Evolutionary conservation across 140 eudicot species (phyloP).

Genomic region (Erigeron philadelphicus): DNA sequence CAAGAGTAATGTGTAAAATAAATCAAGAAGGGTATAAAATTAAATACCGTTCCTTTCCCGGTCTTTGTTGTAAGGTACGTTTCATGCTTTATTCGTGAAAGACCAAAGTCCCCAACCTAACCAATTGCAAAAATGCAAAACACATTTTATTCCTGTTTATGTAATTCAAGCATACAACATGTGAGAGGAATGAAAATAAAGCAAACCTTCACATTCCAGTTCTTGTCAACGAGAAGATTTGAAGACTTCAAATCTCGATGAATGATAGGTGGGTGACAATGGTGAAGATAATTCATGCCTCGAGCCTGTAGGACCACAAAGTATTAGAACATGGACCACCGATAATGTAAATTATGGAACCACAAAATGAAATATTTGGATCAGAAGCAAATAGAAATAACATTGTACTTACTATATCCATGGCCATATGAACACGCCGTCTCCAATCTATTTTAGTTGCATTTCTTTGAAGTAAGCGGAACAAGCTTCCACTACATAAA

Average conservation of each 20-base stretch:
- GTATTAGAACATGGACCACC: neutral
- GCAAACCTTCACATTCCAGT: slow-evolving; percentile 87
- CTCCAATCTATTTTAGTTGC: slow-evolving; percentile 72
- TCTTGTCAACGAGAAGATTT: slow-evolving; percentile 91
- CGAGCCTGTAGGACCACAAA: slow-evolving; percentile 54
- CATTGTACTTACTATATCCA: slow-evolving; percentile 68
- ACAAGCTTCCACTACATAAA: slow-evolving; percentile 80
- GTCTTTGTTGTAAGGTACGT: slow-evolving; percentile 74
- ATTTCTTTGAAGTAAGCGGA: slow-evolving; percentile 66
- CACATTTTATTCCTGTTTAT: neutral
- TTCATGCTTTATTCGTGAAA: slow-evolving; percentile 85
- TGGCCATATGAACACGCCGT: slow-evolving; percentile 88
- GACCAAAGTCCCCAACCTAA: slow-evolving; percentile 97
- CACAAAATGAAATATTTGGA: slow-evolving; percentile 1
- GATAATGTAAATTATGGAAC: neutral
- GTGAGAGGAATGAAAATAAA: slow-evolving; percentile 7
- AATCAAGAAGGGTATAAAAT: slow-evolving; percentile 20
- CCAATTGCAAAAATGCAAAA: slow-evolving; percentile 7
- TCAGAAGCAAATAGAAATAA: neutral
- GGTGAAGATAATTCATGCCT: slow-evolving; percentile 94
- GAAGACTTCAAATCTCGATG: slow-evolving; percentile 93
- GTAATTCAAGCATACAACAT: neutral
- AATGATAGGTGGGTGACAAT: slow-evolving; percentile 75
- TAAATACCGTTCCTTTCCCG: slow-evolving; percentile 96
- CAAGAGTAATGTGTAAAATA: neutral